Base-by-base conservation (phyloP, 768 basidiomycete genomes). In the Kwoniella sp. region DNA sequence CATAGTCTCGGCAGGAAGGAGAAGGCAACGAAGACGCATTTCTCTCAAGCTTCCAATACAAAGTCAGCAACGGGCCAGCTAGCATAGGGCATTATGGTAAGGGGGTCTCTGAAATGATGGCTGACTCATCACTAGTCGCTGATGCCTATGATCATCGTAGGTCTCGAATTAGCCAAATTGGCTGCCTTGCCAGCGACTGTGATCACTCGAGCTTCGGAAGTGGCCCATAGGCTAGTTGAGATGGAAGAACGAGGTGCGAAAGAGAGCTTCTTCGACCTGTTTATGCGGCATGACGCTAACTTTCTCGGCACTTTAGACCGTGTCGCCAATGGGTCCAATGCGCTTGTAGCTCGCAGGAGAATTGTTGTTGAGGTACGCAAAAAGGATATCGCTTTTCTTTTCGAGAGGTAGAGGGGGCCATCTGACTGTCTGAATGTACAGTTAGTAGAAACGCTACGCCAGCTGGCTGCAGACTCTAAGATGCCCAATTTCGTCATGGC, bases 91-190 rank as follows among this genome's bases (percentile, higher is more conserved):
- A 82, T 59, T 83, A 82, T 62, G 82, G 79, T 74, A 2, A 17
- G 72, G 41, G 11, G 2, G 7, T 28, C 31, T 1, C 12, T 38
- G 22, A n/a, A 50, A n/a, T 55, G 22, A n/a, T n/a, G n/a, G n/a
- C n/a, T n/a, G n/a, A n/a, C n/a, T n/a, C n/a, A 45, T 45, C 17
- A 45, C 17, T 17, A 17, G 5, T 8, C 17, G 41, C 17, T 45
- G 17, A 45, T 45, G 11, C n/a, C 41, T 45, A 20, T 11, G 8
- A 31, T 15, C 23, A 13, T 7, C 2, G 25, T 20, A 94, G 94
- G 95, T 2, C 83, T 99, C 12, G 90, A 96, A 71, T 85, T 97
- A 28, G 93, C 94, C 13, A 86, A 87, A 53, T 85, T 95, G 4
- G 93, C 92, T 0, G 92, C 93, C 73, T 83, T 99, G 0, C 95